phyloP scores from a whole-genome alignment of 2,329 filamentous ascomycete genomes.

The Cladophialophora yegresii region DNA sequence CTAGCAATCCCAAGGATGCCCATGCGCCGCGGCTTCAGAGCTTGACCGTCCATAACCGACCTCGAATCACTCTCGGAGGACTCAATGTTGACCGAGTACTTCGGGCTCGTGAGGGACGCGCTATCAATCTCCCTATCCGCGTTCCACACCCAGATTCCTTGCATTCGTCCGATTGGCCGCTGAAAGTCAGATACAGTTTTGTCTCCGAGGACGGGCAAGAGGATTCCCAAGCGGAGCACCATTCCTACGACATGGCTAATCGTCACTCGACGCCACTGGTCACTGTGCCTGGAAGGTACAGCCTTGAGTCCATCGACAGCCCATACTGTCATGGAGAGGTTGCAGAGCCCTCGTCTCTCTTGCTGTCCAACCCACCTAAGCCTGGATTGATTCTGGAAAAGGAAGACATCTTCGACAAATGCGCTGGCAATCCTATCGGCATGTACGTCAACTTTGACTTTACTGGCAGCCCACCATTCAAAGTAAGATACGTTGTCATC shows the following conservation, averaged over 20 bases:
- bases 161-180: slow-evolving; percentile 62
- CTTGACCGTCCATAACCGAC: slow-evolving; percentile 85
- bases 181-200: slow-evolving; percentile 79
- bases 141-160: slow-evolving; percentile 61
- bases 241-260: slow-evolving; percentile 52
- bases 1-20: slow-evolving; percentile 37
- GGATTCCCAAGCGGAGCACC: slow-evolving; percentile 58
- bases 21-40: slow-evolving; percentile 71
- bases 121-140: slow-evolving; percentile 67
- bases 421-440: slow-evolving; percentile 89
- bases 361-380: slow-evolving; percentile 86
- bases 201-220: slow-evolving; percentile 73
- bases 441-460: slow-evolving; percentile 85
- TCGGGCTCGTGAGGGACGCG: slow-evolving; percentile 30
- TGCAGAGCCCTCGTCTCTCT: slow-evolving; percentile 88
- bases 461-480: slow-evolving; percentile 88
- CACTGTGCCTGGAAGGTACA: slow-evolving; percentile 80
- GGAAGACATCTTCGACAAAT: slow-evolving; percentile 90
- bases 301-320: slow-evolving; percentile 74
- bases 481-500: slow-evolving; percentile 73
- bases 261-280: slow-evolving; percentile 64
- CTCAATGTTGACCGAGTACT: slow-evolving; percentile 67
- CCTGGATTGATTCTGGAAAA: slow-evolving; percentile 72
- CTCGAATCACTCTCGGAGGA: slow-evolving; percentile 67
- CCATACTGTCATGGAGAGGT: slow-evolving; percentile 84